Conservation (phyloP, 1,284 basidiomycete species). For the Fistulina hepatica region DNA sequence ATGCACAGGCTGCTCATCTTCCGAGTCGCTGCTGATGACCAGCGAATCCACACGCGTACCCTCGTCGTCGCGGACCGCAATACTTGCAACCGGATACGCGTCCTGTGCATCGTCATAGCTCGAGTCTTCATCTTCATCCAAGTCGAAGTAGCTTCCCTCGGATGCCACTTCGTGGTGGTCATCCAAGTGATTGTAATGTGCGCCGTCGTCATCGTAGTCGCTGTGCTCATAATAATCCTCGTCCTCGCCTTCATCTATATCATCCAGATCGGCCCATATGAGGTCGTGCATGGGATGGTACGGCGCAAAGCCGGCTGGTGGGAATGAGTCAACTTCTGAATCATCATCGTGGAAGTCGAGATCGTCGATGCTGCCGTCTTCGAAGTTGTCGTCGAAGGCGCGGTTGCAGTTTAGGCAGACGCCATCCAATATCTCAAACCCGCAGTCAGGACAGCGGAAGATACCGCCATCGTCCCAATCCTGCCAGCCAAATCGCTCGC, state of each 20-base stretch:
- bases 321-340: slow-evolving; percentile 8
- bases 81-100: no score
- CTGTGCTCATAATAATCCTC: slow-evolving; percentile 3
- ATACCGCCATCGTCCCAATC: slow-evolving; percentile 26
- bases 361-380: slow-evolving; percentile 9
- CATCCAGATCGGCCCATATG: slow-evolving; percentile 6
- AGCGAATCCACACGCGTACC: no score
- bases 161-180: slow-evolving; percentile 11
- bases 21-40: no score
- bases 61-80: no score
- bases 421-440: slow-evolving; percentile 64
- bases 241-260: slow-evolving; percentile 8
- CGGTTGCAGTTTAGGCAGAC: slow-evolving; percentile 49
- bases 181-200: slow-evolving; percentile 19
- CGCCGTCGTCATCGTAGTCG: slow-evolving; percentile 26
- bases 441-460: slow-evolving; percentile 61
- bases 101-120: no score
- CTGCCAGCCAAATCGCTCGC: slow-evolving; percentile 12
- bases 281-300: not conserved
- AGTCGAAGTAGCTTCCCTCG: slow-evolving; percentile 10
- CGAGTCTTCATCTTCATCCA: slow-evolving; percentile 19
- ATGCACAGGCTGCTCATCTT: no score
- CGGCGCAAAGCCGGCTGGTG: no score
- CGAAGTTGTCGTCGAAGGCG: slow-evolving; percentile 40
- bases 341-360: slow-evolving; percentile 10